A percentile compares a stretch with the other conserved stretches of the same genome.
phyloP scores from a whole-genome alignment of 1,284 basidiomycete species.

The Austroboletus niveus region DNA sequence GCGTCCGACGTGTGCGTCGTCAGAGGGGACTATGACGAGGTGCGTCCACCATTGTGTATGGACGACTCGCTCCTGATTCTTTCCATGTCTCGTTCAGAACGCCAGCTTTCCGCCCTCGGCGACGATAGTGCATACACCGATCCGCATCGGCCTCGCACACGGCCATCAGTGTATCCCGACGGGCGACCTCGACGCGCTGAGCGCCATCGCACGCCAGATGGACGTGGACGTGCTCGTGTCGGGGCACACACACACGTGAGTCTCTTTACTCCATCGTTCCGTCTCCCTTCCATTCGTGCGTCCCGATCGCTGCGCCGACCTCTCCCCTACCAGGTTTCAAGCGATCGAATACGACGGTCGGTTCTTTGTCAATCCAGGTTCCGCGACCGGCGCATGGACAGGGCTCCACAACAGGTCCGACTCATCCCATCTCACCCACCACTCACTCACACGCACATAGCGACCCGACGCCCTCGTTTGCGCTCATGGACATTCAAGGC shows the following conservation, averaged over 20 bases:
- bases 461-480: constrained; percentile 79
- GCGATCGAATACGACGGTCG: constrained; percentile 88
- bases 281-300: not conserved
- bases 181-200: constrained; percentile 88
- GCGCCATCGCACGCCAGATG: constrained; percentile 89
- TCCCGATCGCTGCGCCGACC: too few species aligned
- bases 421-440: too few species aligned
- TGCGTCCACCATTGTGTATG: constrained; percentile 33
- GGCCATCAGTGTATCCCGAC: constrained; percentile 94
- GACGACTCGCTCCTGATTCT: not conserved
- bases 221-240: constrained; percentile 95
- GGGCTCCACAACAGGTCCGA: constrained; percentile 67
- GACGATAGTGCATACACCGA: constrained; percentile 82
- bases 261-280: constrained; percentile 10
- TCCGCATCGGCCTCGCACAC: constrained; percentile 91
- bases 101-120: constrained; percentile 78
- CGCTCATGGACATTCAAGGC: constrained; percentile 93
- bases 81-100: constrained; percentile 42
- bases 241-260: constrained; percentile 92
- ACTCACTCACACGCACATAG: constrained; percentile 30
- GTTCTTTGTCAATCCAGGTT: constrained; percentile 97
- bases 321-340: constrained; percentile 66
- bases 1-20: constrained; percentile 94
- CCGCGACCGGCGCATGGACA: constrained; percentile 93
- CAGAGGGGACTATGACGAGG: constrained; percentile 95